Base-by-base conservation (phyloP, 352 stramenopile genomes). In the Globisporangium barbulae region DNA sequence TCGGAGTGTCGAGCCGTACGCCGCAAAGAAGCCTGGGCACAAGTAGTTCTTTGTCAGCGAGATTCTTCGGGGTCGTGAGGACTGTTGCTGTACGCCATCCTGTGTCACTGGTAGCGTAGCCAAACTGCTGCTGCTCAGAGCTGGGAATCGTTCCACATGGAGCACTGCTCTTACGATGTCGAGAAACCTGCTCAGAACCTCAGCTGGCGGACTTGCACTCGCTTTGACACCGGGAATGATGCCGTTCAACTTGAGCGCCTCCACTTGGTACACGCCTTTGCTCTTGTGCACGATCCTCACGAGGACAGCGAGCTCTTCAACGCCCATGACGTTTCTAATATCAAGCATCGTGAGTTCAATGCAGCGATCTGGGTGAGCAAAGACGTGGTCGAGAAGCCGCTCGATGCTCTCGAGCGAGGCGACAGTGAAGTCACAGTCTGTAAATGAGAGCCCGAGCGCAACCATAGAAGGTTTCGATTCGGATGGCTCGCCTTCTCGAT, bases 301-400 rank as follows among this genome's bases (percentile, higher is more conserved):
- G 17, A 69, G 17, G 13, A 69, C 37, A 15, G 52, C 50, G 9
- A 72, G 25, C 6, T 63, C 55, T 13, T 22, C 21, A 5, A n/a
- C 4, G 22, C 37, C 37, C 49, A 69, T 42, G 7, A 5, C 8
- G 30, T 60, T 61, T 0, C 52, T 17, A 21, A 72, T 12, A 2
- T 72, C 42, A 8, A 72, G 49, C 22, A 17, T n/a, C 2, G 13
- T 6, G 28, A 53, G n/a, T 8, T 25, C 19, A n/a, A 25, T 41
- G n/a, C 48, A 49, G 39, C 59, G 39, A 41, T 21, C 21, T 33
- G 48, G 59, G 50, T 59, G 59, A 13, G 49, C 33, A 10, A 65
- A 65, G 15, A 39, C 30, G 17, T 28, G 22, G 19, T 59, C 59
- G 9, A 65, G 50, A 0, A 58, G 5, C 2, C 41, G 35, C 19